Percentiles rank a stretch among this genome's conserved stretches.
Evolutionary conservation across 768 basidiomycete genomes (phyloP).

Genomic region (Lactarius akahatsu): DNA sequence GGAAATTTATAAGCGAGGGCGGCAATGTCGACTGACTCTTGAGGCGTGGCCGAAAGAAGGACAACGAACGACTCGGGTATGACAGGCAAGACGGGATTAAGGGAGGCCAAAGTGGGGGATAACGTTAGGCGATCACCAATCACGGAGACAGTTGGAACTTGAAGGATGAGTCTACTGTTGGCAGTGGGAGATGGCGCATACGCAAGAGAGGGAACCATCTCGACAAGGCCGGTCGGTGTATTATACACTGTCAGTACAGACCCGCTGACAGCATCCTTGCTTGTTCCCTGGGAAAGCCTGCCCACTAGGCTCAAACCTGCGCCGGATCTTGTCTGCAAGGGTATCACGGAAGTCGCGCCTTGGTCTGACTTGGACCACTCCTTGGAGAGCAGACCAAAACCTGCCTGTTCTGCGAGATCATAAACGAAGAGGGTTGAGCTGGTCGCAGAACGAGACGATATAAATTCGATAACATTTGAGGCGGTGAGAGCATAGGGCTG

Average conservation of each 20-base stretch:
- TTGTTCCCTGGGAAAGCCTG: slow-evolving; percentile 75
- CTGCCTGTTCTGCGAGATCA: slow-evolving; percentile 81
- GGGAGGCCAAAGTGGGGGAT: slow-evolving; percentile 71
- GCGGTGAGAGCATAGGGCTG: slow-evolving; percentile 42
- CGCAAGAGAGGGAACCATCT: slow-evolving; percentile 79
- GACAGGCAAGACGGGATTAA: slow-evolving; percentile 57
- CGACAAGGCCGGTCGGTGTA: slow-evolving; percentile 76
- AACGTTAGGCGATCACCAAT: slow-evolving; percentile 65
- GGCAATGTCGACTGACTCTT: slow-evolving; percentile 78
- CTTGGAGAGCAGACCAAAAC: slow-evolving; percentile 73
- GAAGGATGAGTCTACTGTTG: slow-evolving; percentile 71
- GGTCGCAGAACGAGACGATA: slow-evolving; percentile 53
- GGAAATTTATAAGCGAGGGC: slow-evolving; percentile 69
- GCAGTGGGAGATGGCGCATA: slow-evolving; percentile 63
- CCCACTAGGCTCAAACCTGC: slow-evolving; percentile 81
- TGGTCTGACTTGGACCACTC: slow-evolving; percentile 51
- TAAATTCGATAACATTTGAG: slow-evolving; percentile 64
- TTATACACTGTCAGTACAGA: slow-evolving; percentile 76
- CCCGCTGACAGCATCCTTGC: slow-evolving; percentile 58
- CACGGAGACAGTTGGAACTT: slow-evolving; percentile 75
- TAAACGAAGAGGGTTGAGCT: slow-evolving; percentile 77
- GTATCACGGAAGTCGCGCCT: slow-evolving; percentile 54
- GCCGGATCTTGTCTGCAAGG: slow-evolving; percentile 79
- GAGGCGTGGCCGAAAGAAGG: slow-evolving; percentile 79
- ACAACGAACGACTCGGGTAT: slow-evolving; percentile 68